Base-by-base conservation (phyloP, 140 eudicot genomes). In the Cichorium intybus region DNA sequence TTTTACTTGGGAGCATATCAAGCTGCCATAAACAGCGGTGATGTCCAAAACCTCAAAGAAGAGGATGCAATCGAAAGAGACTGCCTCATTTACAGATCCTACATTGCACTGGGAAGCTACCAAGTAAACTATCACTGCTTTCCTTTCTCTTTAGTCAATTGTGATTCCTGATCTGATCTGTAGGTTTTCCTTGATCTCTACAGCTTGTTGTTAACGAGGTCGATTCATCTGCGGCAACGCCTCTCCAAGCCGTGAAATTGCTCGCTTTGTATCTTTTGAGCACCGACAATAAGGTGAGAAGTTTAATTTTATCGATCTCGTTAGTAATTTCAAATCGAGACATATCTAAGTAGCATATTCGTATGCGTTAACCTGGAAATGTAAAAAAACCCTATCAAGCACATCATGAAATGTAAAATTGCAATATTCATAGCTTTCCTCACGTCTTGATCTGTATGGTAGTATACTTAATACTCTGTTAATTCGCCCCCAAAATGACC, bases 191-290 rank as follows among this genome's bases (percentile, higher is more conserved):
- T 43, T 5, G 49, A 43, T 43, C 49, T 75, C 24, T 4, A 27
- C 49, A 93, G 96, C 99, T 93, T 75, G 99, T 88, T 72, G 76
- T 93, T 27, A 82, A 74, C 64, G 97, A 93, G 80, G 83, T 93
- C 71, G 90, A 93, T 84, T 71, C 87, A 1, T 79, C 95, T 22
- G 97, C 97, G 35, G 77, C 99, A 5, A 88, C 99, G 58, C 80
- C 99, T 45, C 97, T 88, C 39, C 97, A 88, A 45, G 97, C 99
- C 14, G 95, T 93, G 39, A 93, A 93, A 68, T 56, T 93, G 75
- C 95, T 93, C 4, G 99, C 99, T 10, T 24, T 81, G 77, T 93
- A 93, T 70, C 88, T 93, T 3, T 82, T 87, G 11, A 72, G 75
- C 31, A 75, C 95, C 22, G 87, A 71, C 1, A 80, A 74, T 52